phyloP scores from a whole-genome alignment of 176 grass and related monocot species.

The Hyparrhenia diplandra region DNA sequence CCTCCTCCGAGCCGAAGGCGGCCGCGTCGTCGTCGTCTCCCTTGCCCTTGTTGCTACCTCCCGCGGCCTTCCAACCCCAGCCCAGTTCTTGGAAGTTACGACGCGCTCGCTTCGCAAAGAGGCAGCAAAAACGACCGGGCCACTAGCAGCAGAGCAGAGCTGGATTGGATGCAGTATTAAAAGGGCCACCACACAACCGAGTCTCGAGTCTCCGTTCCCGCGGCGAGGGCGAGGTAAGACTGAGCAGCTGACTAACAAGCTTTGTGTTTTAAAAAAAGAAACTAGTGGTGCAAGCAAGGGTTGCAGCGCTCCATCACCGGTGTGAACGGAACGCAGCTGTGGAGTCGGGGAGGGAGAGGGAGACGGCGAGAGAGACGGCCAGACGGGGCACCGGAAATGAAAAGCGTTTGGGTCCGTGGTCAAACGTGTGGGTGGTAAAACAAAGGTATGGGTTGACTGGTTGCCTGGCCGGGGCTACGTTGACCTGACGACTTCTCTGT shows the following conservation, averaged over 20 bases:
- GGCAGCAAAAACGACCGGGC: neutral
- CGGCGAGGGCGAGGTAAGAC: neutral
- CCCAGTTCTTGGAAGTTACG: slow-evolving; percentile 28
- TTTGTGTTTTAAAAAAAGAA: no score
- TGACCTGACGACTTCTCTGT: neutral
- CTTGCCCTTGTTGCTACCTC: neutral
- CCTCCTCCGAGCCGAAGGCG: neutral
- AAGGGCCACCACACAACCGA: neutral
- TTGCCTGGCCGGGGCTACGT: neutral
- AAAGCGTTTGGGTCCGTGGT: neutral
- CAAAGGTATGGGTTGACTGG: neutral
- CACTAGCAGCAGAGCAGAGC: no score
- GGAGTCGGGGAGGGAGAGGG: neutral
- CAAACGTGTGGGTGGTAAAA: slow-evolving; percentile 23
- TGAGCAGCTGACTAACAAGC: slow-evolving; percentile 12
- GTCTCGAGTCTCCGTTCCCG: neutral
- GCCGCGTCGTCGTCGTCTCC: neutral
- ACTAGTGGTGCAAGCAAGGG: neutral
- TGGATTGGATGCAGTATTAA: neutral
- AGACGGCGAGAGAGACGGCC: neutral
- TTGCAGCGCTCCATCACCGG: neutral
- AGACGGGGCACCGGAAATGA: no score
- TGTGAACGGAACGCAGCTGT: slow-evolving; percentile 25
- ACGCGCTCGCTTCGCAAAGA: slow-evolving; percentile 10
- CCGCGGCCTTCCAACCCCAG: neutral